phyloP scores from a whole-genome alignment of 1,139 yeast species.

The Suhomyces bokatorum region DNA sequence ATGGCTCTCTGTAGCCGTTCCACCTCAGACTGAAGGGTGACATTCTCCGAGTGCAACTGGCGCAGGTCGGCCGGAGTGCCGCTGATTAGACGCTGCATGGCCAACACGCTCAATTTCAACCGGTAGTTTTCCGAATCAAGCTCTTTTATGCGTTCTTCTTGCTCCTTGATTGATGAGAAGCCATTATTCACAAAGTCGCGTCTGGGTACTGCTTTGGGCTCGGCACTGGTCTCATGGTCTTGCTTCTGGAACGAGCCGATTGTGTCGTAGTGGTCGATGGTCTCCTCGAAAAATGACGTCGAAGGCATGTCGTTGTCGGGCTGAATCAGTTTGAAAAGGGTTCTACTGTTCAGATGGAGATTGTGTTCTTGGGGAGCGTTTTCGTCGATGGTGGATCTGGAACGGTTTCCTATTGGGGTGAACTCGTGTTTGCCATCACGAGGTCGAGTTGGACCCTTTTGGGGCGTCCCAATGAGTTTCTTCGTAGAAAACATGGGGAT shows the following conservation, averaged over 20 bases:
- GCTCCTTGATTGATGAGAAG: slow-evolving; percentile 47
- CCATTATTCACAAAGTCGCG: slow-evolving; percentile 27
- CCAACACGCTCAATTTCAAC: slow-evolving; percentile 57
- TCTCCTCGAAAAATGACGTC: slow-evolving; percentile 31
- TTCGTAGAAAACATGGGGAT: slow-evolving; percentile 18
- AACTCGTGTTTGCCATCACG: slow-evolving; percentile 29
- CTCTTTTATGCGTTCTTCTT: slow-evolving; percentile 50
- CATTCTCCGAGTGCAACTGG: slow-evolving; percentile 39
- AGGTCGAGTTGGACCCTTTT: slow-evolving; percentile 8
- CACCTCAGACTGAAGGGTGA: slow-evolving; percentile 42
- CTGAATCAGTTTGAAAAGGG: slow-evolving; percentile 17
- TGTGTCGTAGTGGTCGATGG: slow-evolving; percentile 27
- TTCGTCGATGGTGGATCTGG: slow-evolving; percentile 12
- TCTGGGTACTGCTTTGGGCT: slow-evolving; percentile 13
- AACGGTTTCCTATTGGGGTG: slow-evolving; percentile 43
- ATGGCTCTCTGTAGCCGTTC: slow-evolving; percentile 24
- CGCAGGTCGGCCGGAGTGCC: slow-evolving; percentile 47
- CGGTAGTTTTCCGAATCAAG: slow-evolving; percentile 63
- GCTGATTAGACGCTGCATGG: slow-evolving; percentile 50
- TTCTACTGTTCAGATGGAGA: slow-evolving; percentile 6
- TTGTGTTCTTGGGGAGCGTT: slow-evolving; percentile 1
- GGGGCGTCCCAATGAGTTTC: slow-evolving; percentile 33
- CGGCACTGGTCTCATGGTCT: background rate
- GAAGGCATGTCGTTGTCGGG: slow-evolving; percentile 13
- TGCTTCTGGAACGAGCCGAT: slow-evolving; percentile 6